Conservation (phyloP, 2,329 filamentous ascomycete species). For the Clarireedia sp. region DNA sequence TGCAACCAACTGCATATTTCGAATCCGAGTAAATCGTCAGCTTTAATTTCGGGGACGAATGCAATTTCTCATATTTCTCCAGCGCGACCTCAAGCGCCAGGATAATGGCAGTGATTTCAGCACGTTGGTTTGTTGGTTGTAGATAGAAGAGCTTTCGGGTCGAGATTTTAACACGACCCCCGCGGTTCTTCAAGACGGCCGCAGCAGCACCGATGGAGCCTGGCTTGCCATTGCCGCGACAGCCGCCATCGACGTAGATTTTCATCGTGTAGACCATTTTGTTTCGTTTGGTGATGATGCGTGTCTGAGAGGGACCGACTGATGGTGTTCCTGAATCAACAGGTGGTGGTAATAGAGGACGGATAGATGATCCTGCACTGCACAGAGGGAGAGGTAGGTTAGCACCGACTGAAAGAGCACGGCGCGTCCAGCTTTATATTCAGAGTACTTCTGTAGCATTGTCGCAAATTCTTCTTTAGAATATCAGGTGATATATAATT, state of each 20-base stretch:
- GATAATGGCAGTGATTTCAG: slow-evolving; percentile 34
- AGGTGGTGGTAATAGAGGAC: too few species aligned
- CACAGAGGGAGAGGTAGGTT: too few species aligned
- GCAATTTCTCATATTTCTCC: slow-evolving; percentile 18
- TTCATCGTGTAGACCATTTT: slow-evolving; percentile 10
- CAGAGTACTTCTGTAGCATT: too few species aligned
- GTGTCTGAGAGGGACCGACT: too few species aligned
- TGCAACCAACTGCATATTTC: slow-evolving; percentile 30
- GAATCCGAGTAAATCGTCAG: slow-evolving; percentile 33
- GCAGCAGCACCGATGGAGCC: slow-evolving; percentile 28
- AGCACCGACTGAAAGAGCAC: too few species aligned
- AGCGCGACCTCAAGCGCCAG: slow-evolving; percentile 42
- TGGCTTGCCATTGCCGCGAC: slow-evolving; percentile 26
- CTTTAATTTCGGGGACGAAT: slow-evolving; percentile 13
- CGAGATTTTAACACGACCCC: not conserved
- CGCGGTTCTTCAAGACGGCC: slow-evolving; percentile 17
- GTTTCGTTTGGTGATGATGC: not conserved
- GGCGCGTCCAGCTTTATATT: too few species aligned
- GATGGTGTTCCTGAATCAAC: too few species aligned
- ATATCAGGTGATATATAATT: too few species aligned
- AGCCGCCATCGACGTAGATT: slow-evolving; percentile 31
- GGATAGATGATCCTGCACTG: too few species aligned
- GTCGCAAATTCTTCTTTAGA: too few species aligned
- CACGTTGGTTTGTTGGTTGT: slow-evolving; percentile 30
- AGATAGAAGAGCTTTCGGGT: slow-evolving; percentile 5